A percentile compares a stretch with the other conserved stretches of the same genome.
Evolutionary conservation across 176 grass and related monocot genomes (phyloP).

Genomic region (Triticum turgidum): DNA sequence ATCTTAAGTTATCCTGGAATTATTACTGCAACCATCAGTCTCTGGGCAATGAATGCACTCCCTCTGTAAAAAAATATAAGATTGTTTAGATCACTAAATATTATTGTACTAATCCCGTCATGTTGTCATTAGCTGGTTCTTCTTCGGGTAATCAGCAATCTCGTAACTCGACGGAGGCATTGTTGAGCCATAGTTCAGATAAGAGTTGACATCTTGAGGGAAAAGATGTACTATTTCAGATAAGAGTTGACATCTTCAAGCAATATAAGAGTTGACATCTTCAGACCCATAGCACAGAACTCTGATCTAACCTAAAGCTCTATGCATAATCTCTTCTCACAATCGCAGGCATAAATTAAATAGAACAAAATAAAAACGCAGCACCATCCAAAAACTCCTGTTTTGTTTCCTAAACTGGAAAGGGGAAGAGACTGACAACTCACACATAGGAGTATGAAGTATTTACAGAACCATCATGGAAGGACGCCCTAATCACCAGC

Average conservation of each 20-base stretch:
- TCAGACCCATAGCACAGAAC: neutral
- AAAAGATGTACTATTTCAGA: neutral
- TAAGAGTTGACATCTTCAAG: no score
- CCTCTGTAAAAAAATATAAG: no score
- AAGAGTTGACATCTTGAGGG: neutral
- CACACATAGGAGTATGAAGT: neutral
- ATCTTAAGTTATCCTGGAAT: neutral
- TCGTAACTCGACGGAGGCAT: neutral
- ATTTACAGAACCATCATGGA: slow-evolving; percentile 7
- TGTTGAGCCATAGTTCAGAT: neutral
- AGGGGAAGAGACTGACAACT: neutral
- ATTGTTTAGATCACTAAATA: no score
- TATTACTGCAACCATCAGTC: neutral
- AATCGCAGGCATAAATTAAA: neutral
- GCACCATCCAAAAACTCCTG: neutral
- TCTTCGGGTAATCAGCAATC: neutral
- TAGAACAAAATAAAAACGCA: neutral
- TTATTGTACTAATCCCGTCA: no score
- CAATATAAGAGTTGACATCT: no score
- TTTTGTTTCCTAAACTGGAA: neutral
- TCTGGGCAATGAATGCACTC: neutral
- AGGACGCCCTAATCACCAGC: neutral
- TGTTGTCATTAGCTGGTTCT: neutral
- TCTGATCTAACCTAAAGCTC: neutral
- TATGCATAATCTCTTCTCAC: neutral